These are phyloP conservation scores for Cynara cardunculus DNA, from an alignment of 129 eudicot genomes.

Conservation along the genomic window DNA sequence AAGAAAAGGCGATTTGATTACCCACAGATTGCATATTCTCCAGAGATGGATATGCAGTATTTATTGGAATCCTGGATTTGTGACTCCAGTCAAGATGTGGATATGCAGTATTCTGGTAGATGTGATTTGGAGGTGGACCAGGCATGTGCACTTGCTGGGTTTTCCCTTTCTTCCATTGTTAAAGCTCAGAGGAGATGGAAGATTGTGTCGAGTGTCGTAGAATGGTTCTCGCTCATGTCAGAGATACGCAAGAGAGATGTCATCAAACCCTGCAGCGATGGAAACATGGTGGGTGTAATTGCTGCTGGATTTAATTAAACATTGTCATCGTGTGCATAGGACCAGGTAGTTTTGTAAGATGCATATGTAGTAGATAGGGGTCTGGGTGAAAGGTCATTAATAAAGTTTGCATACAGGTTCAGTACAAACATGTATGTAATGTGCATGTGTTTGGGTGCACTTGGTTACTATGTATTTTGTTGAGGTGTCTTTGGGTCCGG, in stretches of 20 bases:
- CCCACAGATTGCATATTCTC: conserved; percentile 23
- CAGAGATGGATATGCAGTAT: conserved; percentile 28
- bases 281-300: not conserved
- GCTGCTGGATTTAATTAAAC: conserved; percentile 4
- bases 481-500: not conserved
- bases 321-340: not conserved
- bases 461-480: not conserved
- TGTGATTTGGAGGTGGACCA: conserved; percentile 6
- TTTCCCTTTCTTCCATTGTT: conserved; percentile 29
- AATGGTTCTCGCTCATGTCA: conserved; percentile 38
- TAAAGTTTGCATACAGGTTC: not conserved
- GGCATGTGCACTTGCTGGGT: conserved; percentile 29
- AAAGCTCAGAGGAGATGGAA: conserved; percentile 71
- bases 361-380: not conserved
- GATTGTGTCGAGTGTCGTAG: conserved; percentile 48
- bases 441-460: not conserved
- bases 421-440: too few relatives aligned
- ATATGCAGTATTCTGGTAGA: conserved; percentile 26
- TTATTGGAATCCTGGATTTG: conserved; percentile 29
- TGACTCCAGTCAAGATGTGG: conserved; percentile 20
- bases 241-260: conserved; percentile 27
- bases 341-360: not conserved
- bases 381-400: not conserved
- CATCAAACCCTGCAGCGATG: not conserved
- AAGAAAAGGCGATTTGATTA: conserved; percentile 13